Base-by-base conservation (phyloP, 225 moss, liverwort and hornwort genomes). In the Pleurozium schreberi region DNA sequence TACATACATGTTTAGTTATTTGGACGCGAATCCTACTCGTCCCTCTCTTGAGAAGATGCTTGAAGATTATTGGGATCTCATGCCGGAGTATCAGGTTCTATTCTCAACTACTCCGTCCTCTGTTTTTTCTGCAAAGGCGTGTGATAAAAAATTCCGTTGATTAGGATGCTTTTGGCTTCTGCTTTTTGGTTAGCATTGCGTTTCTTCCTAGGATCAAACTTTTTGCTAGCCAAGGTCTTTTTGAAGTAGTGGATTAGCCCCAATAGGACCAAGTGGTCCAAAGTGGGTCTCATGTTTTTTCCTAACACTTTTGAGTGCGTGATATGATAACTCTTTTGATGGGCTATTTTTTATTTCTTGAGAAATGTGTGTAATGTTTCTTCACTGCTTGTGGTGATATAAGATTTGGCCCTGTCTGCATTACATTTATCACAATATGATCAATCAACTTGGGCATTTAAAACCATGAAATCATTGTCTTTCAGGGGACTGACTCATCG, bases 51-150 rank as follows among this genome's bases (percentile, higher is more conserved):
- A 97, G 92, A 92, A 94, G 90, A 89, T 97, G 90, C 91, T 99
- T 22, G 99, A 99, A 90, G 89, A 94, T 86, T 97, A 97, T 84
- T 99, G 97, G 99, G 90, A 99, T 88, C 95, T 96, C 85, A 96
- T 99, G 96, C 99, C 99, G 12, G 87, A 85, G 15, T 99, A 99
- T 84, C 99, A 97, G 96, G 98, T 98, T 75, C 68, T 74, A 65
- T 22, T 88, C 69, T 61, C 65, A 34, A 45, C 58, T 34, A 27
- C 70, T 47, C 57, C 65, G 36, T n/a, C 42, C 57, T 74, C 59
- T 40, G 34, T 27, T n/a, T 85, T 65, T 81, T 38, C 71, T 74
- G 79, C 42, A 22, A 36, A 70, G 71, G 79, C 73, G 21, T 60
- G 8, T 47, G 50, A 42, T 69, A 59, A 79, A n/a, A 7, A 12